Base-by-base conservation (phyloP, 495 filamentous ascomycete species). In the Neurospora tetrasperma region DNA sequence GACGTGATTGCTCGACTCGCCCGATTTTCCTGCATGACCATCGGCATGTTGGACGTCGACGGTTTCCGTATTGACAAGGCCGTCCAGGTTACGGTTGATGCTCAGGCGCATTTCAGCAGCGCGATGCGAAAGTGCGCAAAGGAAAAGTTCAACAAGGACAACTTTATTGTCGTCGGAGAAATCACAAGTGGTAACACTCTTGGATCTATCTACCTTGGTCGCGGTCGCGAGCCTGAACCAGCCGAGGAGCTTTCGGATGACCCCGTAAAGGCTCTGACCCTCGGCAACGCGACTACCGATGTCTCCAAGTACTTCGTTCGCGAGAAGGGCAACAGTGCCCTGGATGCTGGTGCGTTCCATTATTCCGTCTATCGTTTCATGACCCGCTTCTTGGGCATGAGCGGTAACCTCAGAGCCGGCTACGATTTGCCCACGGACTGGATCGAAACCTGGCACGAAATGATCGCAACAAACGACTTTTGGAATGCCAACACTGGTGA, bases 61-160 rank as follows among this genome's bases (percentile, higher is more conserved):
- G 90, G 89, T 0, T 92, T 87, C 75, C 89, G 90, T 23, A 89
- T 90, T 77, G 90, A 92, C 79, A 92, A 92, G 77, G 90, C 89
- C 2, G 87, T 87, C 1, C 88, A 90, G 76, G 84, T 89, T 6
- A 91, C 90, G 0, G 85, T 90, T 8, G 90, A 92, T 78, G 89
- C 90, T 5, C 82, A 89, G 54, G 89, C 82, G 3, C 82, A 87
- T 35, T 91, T 87, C 74, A 88, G 86, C 9, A 79, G 83, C 43
- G 80, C 83, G 14, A 83, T 86, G 71, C 83, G 90, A 27, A 78
- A 85, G 41, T 92, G 90, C 76, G 90, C 90, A n/a, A 76, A 78
- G 2, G 54, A 62, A 62, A 77, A 78, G 31, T 77, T 86, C 69
- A 85, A 86, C 10, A 92, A 92, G 71, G 74, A 86, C 0, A 91